Evolutionary conservation across 169 alveolate genomes (phyloP).

Genomic region (Miamiensis avidus): DNA sequence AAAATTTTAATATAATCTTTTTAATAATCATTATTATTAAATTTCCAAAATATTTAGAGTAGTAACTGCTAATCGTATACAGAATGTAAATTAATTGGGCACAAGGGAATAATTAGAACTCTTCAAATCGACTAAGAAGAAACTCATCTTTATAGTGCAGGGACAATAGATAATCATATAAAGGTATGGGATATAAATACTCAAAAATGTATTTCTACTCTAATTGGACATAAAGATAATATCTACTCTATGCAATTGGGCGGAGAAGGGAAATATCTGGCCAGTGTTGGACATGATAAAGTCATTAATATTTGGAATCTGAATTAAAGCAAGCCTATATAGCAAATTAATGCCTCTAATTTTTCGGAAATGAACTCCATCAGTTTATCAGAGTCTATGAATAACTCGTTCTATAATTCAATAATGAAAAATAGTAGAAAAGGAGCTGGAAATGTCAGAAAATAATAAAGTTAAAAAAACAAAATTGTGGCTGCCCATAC

Average conservation of each 20-base stretch:
- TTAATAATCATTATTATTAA: conserved; percentile 29
- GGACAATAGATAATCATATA: conserved; percentile 79
- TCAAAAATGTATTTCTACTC: conserved; percentile 41
- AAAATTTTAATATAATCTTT: conserved; percentile 23
- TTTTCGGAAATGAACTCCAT: conserved; percentile 26
- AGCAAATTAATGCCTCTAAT: conserved; percentile 13
- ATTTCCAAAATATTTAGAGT: no score
- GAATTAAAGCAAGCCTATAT: conserved; percentile 39
- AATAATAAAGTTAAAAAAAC: background rate
- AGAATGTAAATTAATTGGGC: conserved; percentile 73
- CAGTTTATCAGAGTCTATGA: conserved; percentile 21
- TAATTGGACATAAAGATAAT: conserved; percentile 5
- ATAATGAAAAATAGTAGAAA: background rate
- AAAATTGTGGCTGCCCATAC: conserved; percentile 49
- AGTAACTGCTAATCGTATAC: no score
- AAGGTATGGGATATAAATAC: conserved; percentile 85
- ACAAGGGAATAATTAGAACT: conserved; percentile 81
- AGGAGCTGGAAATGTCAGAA: background rate
- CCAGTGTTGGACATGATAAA: conserved; percentile 58
- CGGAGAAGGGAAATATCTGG: conserved; percentile 5
- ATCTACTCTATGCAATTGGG: background rate
- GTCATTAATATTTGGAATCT: conserved; percentile 69
- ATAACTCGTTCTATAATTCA: conserved; percentile 3
- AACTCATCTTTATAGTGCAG: conserved; percentile 65
- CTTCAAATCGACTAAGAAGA: conserved; percentile 81